Evolutionary conservation across 176 grass and related monocot genomes (phyloP).

Genomic region (Tillandsia fasciculata): DNA sequence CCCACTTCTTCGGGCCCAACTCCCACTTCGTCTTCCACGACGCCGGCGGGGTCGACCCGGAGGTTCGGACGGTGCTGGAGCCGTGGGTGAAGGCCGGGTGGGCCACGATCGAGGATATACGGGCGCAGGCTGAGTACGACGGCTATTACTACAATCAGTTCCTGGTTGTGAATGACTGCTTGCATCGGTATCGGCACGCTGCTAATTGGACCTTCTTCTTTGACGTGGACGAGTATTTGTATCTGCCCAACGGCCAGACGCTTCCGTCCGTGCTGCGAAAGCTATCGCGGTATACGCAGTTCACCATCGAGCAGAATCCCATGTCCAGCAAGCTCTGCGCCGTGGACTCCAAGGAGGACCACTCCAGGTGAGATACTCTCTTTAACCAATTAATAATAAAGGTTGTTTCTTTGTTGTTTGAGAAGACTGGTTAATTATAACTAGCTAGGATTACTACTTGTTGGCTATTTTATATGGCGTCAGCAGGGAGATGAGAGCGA

Average conservation of each 20-base stretch:
- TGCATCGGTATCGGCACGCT: conserved; percentile 56
- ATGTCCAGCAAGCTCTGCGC: conserved; percentile 87
- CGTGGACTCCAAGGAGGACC: conserved; percentile 34
- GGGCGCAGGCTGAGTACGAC: conserved; percentile 63
- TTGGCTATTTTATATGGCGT: background rate
- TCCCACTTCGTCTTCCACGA: conserved; percentile 90
- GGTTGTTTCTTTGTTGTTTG: background rate
- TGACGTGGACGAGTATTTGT: conserved; percentile 83
- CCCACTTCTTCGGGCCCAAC: conserved; percentile 65
- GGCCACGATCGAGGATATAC: conserved; percentile 71
- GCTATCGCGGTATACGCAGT: conserved; percentile 53
- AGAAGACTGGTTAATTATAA: background rate
- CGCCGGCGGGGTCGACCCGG: conserved; percentile 46
- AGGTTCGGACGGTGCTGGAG: conserved; percentile 52
- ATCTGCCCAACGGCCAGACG: conserved; percentile 41
- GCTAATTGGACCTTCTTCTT: conserved; percentile 99
- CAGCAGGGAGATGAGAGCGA: background rate
- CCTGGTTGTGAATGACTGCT: conserved; percentile 83
- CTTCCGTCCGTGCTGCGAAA: conserved; percentile 41
- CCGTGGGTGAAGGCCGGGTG: conserved; percentile 66
- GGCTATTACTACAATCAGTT: conserved; percentile 95
- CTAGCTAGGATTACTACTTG: background rate
- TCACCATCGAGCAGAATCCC: conserved; percentile 89
- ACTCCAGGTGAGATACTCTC: conserved; percentile 32
- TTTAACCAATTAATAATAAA: background rate